Percentiles rank a stretch among this genome's conserved stretches.
Conservation (phyloP, 768 basidiomycete genomes). For the Boletellus sp. region DNA sequence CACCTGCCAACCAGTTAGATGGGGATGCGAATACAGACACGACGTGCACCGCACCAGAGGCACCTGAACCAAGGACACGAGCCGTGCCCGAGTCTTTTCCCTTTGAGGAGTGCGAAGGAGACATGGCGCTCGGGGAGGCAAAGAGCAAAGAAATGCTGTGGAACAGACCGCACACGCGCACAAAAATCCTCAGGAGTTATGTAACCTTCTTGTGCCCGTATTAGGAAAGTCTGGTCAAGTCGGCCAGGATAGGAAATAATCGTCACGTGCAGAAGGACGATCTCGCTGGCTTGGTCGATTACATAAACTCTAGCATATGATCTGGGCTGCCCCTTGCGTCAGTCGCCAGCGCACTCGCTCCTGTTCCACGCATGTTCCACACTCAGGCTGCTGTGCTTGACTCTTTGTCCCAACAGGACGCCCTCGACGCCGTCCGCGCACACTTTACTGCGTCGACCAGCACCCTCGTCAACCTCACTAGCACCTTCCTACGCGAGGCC, state of each 20-base stretch:
- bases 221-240: constrained; percentile 7
- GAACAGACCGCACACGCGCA: too few species aligned
- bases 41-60: constrained; percentile 58
- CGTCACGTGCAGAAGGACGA: background rate
- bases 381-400: constrained; percentile 43
- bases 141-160: background rate
- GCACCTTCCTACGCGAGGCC: constrained; percentile 80
- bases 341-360: background rate
- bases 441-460: constrained; percentile 69
- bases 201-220: constrained; percentile 12
- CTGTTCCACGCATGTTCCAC: background rate
- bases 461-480: constrained; percentile 63
- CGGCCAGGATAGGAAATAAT: too few species aligned
- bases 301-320: background rate
- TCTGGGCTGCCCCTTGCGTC: background rate
- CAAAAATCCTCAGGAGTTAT: constrained; percentile 16
- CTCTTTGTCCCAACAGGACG: constrained; percentile 40
- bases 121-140: constrained; percentile 34
- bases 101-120: constrained; percentile 43
- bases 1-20: constrained; percentile 45
- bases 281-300: constrained; percentile 1
- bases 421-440: constrained; percentile 63
- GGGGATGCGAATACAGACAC: background rate
- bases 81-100: constrained; percentile 86
- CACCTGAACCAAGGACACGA: constrained; percentile 85